A percentile compares a stretch with the other conserved stretches of the same genome.
Evolutionary conservation across 495 filamentous ascomycete species (phyloP).

Genomic region (Aspergillus carlsbadensis): DNA sequence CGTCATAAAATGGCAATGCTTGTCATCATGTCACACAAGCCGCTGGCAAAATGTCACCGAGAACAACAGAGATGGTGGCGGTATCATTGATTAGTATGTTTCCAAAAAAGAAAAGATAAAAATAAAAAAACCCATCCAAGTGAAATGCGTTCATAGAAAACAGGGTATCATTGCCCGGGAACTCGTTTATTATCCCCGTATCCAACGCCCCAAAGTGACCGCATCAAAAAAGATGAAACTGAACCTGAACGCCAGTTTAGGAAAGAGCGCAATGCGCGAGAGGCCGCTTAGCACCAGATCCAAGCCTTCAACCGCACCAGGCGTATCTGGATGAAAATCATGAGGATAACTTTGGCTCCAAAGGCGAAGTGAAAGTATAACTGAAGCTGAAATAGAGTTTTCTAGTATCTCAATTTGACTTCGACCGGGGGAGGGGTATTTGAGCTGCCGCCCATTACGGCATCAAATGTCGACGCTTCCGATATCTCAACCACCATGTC

Average conservation of each 20-base stretch:
- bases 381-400: neutral
- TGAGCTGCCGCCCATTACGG: neutral
- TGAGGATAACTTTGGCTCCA: neutral
- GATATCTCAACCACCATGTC: conserved; percentile 64
- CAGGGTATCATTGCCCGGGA: conserved; percentile 50
- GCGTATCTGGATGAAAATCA: conserved; percentile 8
- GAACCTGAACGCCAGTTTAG: conserved; percentile 23
- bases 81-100: conserved; percentile 29
- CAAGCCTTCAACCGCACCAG: conserved; percentile 19
- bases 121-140: too few species aligned
- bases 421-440: neutral
- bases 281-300: conserved; percentile 6
- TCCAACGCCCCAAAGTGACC: conserved; percentile 38
- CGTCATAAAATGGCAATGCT: conserved; percentile 7
- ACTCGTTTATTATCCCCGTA: conserved; percentile 50
- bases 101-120: conserved; percentile 21
- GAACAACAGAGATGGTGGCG: conserved; percentile 13
- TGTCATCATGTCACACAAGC: conserved; percentile 18
- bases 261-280: conserved; percentile 6
- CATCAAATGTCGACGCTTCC: neutral
- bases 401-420: conserved; percentile 5
- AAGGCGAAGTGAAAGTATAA: neutral
- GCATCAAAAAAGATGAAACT: conserved; percentile 13
- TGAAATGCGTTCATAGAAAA: conserved; percentile 27
- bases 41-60: conserved; percentile 14